These are phyloP conservation scores for Hypsizygus marmoreus DNA, from an alignment of 768 basidiomycete genomes.

Conservation along the genomic window DNA sequence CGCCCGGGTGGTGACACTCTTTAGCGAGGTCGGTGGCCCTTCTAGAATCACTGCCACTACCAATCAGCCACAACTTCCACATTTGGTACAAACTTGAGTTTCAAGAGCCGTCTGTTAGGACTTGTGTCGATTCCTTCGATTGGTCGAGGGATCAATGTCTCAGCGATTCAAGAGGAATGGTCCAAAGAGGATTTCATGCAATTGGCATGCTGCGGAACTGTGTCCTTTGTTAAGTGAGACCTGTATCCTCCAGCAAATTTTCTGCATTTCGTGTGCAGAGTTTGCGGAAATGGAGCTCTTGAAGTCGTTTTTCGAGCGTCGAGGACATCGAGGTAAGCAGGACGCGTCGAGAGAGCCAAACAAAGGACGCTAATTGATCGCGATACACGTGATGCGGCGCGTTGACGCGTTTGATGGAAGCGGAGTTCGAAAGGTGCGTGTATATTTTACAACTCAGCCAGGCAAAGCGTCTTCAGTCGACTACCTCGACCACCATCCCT, in stretches of 20 bases:
- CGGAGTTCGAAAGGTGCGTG: conserved; percentile 38
- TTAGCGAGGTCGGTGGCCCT: background rate
- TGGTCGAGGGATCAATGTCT: conserved; percentile 9
- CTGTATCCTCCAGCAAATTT: background rate
- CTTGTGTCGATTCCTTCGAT: no score
- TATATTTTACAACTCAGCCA: conserved; percentile 24
- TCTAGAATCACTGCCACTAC: no score
- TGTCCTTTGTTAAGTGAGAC: conserved; percentile 4
- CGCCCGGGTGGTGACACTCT: background rate
- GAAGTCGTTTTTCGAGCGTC: conserved; percentile 3
- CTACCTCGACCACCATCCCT: conserved; percentile 22
- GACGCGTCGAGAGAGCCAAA: conserved; percentile 16
- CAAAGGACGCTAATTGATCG: conserved; percentile 18
- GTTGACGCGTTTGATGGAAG: conserved; percentile 39
- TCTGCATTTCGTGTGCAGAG: conserved; percentile 1
- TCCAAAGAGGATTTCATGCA: conserved; percentile 1
- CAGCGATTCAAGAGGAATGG: conserved; percentile 10
- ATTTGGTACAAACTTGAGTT: background rate
- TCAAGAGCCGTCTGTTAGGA: no score
- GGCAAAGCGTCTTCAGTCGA: conserved; percentile 21
- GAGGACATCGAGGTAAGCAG: conserved; percentile 2
- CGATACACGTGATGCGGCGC: conserved; percentile 36
- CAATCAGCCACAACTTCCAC: background rate
- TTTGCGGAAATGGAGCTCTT: background rate
- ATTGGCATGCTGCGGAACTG: no score